phyloP scores from a whole-genome alignment of 768 basidiomycete species.

The Cystofilobasidium capitatum region DNA sequence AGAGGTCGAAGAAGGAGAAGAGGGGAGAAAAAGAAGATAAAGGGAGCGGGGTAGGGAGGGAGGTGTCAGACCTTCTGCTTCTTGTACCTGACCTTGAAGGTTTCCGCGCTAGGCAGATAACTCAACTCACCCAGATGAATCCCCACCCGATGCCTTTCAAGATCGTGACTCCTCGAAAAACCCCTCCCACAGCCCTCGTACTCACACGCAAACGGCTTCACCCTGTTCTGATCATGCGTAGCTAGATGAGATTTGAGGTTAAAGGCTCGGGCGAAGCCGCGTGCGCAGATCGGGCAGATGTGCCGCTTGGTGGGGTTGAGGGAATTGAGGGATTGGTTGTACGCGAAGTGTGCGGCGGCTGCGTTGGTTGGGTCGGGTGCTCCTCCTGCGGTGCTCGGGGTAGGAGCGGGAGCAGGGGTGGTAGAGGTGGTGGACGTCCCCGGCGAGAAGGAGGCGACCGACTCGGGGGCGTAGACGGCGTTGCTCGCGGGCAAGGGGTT shows the following conservation, averaged over 20 bases:
- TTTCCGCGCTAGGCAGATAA: background rate
- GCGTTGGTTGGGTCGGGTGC: background rate
- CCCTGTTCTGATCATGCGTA: conserved; percentile 83
- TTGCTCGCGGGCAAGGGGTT: no score
- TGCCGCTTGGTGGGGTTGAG: conserved; percentile 22
- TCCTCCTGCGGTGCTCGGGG: background rate
- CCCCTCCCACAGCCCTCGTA: conserved; percentile 77
- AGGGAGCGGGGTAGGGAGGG: no score
- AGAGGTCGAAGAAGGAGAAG: background rate
- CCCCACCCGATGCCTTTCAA: conserved; percentile 77
- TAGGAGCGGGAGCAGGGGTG: background rate
- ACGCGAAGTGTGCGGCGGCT: conserved; percentile 1
- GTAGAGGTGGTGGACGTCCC: background rate
- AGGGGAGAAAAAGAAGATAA: background rate
- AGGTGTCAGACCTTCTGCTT: background rate
- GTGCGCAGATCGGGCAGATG: conserved; percentile 21
- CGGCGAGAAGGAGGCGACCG: background rate
- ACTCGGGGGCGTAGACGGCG: background rate
- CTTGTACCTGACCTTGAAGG: background rate
- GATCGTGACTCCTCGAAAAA: conserved; percentile 88
- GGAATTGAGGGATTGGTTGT: background rate
- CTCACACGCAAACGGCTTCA: conserved; percentile 81
- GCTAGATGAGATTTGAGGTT: conserved; percentile 77
- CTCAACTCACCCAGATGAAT: conserved; percentile 61
- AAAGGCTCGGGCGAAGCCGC: conserved; percentile 81